These are phyloP conservation scores for Grifola frondosa DNA, from an alignment of 1,284 basidiomycete species.

Conservation along the genomic window DNA sequence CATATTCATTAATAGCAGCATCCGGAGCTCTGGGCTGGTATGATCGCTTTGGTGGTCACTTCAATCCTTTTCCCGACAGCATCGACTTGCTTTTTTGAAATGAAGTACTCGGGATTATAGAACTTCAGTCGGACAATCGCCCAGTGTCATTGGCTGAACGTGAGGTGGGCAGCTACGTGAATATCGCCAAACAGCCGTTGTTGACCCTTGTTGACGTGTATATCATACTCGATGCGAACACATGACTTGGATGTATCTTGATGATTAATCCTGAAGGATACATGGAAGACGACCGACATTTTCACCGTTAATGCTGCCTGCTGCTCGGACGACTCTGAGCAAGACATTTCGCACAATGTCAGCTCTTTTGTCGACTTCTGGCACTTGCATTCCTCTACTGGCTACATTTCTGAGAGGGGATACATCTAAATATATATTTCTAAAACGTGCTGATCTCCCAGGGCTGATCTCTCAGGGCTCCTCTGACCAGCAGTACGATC, in stretches of 20 bases:
- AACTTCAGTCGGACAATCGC: slow-evolving; percentile 24
- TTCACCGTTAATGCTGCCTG: too few relatives aligned
- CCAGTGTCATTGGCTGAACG: slow-evolving; percentile 34
- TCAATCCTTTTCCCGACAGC: slow-evolving; percentile 25
- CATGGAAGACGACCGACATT: too few relatives aligned
- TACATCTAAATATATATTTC: slow-evolving; percentile 77
- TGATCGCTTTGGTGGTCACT: slow-evolving; percentile 4
- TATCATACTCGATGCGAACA: too few relatives aligned
- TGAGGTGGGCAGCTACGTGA: slow-evolving; percentile 31
- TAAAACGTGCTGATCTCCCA: slow-evolving; percentile 55
- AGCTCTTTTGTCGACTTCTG: slow-evolving; percentile 2
- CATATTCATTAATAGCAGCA: slow-evolving; percentile 35
- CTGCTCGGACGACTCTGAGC: not conserved
- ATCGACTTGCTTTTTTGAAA: slow-evolving; percentile 31
- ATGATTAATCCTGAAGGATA: too few relatives aligned
- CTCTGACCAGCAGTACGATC: slow-evolving; percentile 68
- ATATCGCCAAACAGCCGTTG: too few relatives aligned
- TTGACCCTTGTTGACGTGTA: too few relatives aligned
- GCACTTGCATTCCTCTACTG: slow-evolving; percentile 44
- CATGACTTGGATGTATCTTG: too few relatives aligned
- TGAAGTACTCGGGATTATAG: slow-evolving; percentile 27
- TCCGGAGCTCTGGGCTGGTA: slow-evolving; percentile 23
- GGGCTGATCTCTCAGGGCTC: slow-evolving; percentile 59
- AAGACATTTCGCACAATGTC: not conserved
- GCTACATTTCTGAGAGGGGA: slow-evolving; percentile 71